Conservation (phyloP, 2,329 filamentous ascomycete species). For the Parafenestella ontariensis region DNA sequence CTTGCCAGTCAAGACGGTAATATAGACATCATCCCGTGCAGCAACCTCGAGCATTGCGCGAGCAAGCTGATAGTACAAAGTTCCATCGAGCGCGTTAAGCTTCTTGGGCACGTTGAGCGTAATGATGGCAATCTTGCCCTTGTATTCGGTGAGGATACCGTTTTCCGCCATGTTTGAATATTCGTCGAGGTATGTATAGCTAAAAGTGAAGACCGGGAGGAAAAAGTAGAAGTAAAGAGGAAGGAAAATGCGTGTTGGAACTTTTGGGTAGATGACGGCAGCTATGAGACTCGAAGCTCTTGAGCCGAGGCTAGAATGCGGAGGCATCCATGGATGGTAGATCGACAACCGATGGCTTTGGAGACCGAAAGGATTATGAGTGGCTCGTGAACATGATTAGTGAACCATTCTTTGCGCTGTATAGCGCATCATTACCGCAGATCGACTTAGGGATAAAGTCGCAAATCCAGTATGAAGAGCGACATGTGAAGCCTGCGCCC, state of each 20-base stretch:
- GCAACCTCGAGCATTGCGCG: conserved; percentile 79
- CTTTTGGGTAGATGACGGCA: conserved; percentile 11
- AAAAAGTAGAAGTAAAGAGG: background rate
- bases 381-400: background rate
- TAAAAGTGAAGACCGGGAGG: background rate
- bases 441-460: no score
- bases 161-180: conserved; percentile 51
- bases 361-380: background rate
- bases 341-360: background rate
- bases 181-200: background rate
- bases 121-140: conserved; percentile 78
- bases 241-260: background rate
- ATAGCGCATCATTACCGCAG: no score
- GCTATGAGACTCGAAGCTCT: conserved; percentile 13
- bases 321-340: conserved; percentile 17
- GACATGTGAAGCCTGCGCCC: background rate
- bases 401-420: no score
- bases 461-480: background rate
- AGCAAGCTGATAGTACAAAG: conserved; percentile 79
- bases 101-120: conserved; percentile 86
- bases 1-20: conserved; percentile 84
- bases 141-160: conserved; percentile 66
- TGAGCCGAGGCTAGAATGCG: conserved; percentile 34
- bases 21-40: conserved; percentile 76
- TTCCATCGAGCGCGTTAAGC: conserved; percentile 79